A percentile compares a stretch with the other conserved stretches of the same genome.
phyloP scores from a whole-genome alignment of 805 yeast species.

The Ogataea henricii region DNA sequence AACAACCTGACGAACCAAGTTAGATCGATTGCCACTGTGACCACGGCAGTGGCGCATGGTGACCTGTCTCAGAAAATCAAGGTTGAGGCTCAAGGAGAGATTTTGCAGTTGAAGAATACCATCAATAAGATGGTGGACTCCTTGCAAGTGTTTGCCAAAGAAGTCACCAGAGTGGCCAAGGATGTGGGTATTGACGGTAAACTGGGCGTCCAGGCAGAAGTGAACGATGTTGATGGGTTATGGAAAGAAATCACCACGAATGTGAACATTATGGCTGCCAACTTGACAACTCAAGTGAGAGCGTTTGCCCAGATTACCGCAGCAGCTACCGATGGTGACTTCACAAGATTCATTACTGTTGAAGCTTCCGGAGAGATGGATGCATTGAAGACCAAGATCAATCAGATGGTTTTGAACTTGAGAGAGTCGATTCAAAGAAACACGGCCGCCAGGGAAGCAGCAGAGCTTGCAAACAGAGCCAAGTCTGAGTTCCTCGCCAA shows the following conservation, averaged over 20 bases:
- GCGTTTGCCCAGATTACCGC: slow-evolving; percentile 94
- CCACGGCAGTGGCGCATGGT: slow-evolving; percentile 91
- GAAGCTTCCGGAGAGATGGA: slow-evolving; percentile 93
- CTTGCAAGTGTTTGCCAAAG: slow-evolving; percentile 82
- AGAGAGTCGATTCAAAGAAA: slow-evolving; percentile 89
- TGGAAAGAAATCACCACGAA: slow-evolving; percentile 92
- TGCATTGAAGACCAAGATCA: slow-evolving; percentile 61
- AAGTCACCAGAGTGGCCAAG: slow-evolving; percentile 86
- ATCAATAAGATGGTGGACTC: slow-evolving; percentile 94
- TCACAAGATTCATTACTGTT: slow-evolving; percentile 85
- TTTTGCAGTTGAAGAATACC: slow-evolving; percentile 79
- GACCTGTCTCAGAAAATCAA: slow-evolving; percentile 82
- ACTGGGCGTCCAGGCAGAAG: slow-evolving; percentile 90
- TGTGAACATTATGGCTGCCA: slow-evolving; percentile 93
- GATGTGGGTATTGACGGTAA: slow-evolving; percentile 95
- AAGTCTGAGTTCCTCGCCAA: slow-evolving; percentile 90
- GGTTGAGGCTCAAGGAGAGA: slow-evolving; percentile 90
- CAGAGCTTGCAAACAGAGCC: slow-evolving; percentile 85
- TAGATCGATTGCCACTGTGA: slow-evolving; percentile 84
- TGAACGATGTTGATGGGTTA: slow-evolving; percentile 84
- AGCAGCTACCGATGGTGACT: slow-evolving; percentile 93
- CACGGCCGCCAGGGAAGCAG: slow-evolving; percentile 93
- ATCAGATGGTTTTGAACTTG: slow-evolving; percentile 83
- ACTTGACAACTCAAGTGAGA: slow-evolving; percentile 86
- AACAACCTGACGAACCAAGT: slow-evolving; percentile 84